Percentiles rank a stretch among this genome's conserved stretches.
Conservation (phyloP, 2,329 filamentous ascomycete species). For the Cadophora sp. region DNA sequence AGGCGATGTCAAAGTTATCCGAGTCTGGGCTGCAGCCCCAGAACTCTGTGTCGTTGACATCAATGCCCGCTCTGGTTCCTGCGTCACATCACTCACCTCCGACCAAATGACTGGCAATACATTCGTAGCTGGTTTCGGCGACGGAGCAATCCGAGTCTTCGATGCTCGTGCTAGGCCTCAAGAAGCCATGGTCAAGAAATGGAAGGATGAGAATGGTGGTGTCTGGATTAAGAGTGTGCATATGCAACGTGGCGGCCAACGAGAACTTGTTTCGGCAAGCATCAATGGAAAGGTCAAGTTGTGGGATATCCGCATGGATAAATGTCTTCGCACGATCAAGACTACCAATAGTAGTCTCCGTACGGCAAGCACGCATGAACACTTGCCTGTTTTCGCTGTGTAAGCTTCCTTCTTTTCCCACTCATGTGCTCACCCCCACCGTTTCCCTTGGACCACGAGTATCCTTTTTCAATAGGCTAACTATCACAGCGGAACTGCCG, state of each 20-base stretch:
- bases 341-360: constrained; percentile 80
- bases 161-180: constrained; percentile 85
- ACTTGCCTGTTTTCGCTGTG: constrained; percentile 94
- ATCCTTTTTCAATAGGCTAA: constrained; percentile 41
- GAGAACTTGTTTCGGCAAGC: constrained; percentile 89
- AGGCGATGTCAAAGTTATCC: constrained; percentile 92
- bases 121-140: constrained; percentile 95
- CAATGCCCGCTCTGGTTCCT: constrained; percentile 90
- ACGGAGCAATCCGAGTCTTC: constrained; percentile 92
- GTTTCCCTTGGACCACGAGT: too few relatives aligned
- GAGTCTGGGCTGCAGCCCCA: constrained; percentile 93
- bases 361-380: constrained; percentile 92
- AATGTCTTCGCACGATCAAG: constrained; percentile 74
- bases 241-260: constrained; percentile 92
- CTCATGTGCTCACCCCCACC: background rate
- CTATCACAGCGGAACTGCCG: constrained; percentile 76
- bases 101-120: constrained; percentile 98
- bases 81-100: constrained; percentile 93
- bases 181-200: constrained; percentile 93
- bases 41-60: constrained; percentile 96
- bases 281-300: constrained; percentile 92
- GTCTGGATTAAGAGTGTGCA: constrained; percentile 97
- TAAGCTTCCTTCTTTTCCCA: constrained; percentile 57
- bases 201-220: constrained; percentile 85
- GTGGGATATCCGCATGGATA: constrained; percentile 93